Conservation (phyloP, 129 eudicot genomes). For the Calendula officinalis region DNA sequence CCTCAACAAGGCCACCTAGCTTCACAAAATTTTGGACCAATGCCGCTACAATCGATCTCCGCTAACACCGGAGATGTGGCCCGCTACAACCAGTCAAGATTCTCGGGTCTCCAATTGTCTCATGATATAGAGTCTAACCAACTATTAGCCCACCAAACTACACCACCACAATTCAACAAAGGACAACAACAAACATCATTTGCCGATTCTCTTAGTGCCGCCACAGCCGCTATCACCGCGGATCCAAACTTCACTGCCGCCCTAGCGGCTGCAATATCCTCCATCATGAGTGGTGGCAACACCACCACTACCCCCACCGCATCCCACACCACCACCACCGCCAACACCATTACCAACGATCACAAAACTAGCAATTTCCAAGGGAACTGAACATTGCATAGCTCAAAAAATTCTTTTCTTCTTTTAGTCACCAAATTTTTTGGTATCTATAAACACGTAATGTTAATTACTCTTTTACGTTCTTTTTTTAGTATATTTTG, state of each 20-base stretch:
- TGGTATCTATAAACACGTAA: conserved; percentile 2
- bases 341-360: conserved; percentile 20
- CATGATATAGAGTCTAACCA: conserved; percentile 27
- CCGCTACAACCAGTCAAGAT: conserved; percentile 55
- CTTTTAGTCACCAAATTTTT: conserved; percentile 24
- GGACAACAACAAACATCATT: conserved; percentile 34
- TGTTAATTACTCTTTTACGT: conserved; percentile 24
- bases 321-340: conserved; percentile 24
- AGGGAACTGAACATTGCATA: conserved; percentile 28
- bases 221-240: conserved; percentile 78
- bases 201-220: conserved; percentile 67
- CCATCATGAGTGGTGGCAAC: conserved; percentile 58
- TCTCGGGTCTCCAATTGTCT: conserved; percentile 67
- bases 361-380: conserved; percentile 25
- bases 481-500: background rate
- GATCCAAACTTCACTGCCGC: conserved; percentile 94
- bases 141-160: conserved; percentile 24
- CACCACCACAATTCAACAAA: conserved; percentile 34
- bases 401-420: conserved; percentile 35
- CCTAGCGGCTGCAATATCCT: conserved; percentile 77
- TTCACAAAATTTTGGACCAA: conserved; percentile 19
- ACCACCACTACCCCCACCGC: conserved; percentile 21
- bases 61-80: conserved; percentile 37
- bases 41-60: conserved; percentile 31
- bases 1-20: conserved; percentile 22